Conservation (phyloP, 2,329 filamentous ascomycete genomes). For the Colletotrichum musae region DNA sequence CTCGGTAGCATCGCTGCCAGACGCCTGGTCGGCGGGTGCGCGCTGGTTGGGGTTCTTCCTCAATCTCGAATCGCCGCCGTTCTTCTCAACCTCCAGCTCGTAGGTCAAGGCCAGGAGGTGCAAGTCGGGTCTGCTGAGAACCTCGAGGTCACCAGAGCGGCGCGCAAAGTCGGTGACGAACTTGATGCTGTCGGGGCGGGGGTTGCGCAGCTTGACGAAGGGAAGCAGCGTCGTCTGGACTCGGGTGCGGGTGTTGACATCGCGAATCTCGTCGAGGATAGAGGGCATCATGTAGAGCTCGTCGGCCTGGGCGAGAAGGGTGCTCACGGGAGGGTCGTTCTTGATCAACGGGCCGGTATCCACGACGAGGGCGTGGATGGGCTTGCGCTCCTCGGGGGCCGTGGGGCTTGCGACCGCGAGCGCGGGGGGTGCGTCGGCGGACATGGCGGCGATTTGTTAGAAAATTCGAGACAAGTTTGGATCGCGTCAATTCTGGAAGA, state of each 20-base stretch:
- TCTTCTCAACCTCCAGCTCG: conserved; percentile 92
- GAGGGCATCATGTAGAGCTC: conserved; percentile 86
- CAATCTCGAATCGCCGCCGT: conserved; percentile 90
- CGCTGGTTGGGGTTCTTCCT: conserved; percentile 86
- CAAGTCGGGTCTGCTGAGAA: conserved; percentile 90
- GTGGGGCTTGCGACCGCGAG: conserved; percentile 31
- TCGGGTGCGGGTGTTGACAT: conserved; percentile 83
- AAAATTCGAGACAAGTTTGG: not conserved
- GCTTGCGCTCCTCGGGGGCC: conserved; percentile 62
- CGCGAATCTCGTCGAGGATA: conserved; percentile 90
- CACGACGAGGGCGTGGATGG: conserved; percentile 86
- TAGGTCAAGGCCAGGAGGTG: conserved; percentile 92
- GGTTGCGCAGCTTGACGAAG: conserved; percentile 84
- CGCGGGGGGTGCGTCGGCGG: conserved; percentile 21
- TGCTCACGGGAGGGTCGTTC: conserved; percentile 89
- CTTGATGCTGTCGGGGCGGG: conserved; percentile 82
- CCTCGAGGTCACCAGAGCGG: conserved; percentile 89
- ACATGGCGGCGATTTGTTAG: conserved; percentile 12
- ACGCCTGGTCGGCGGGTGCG: conserved; percentile 78
- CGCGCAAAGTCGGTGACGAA: conserved; percentile 88
- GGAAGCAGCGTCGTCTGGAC: conserved; percentile 89
- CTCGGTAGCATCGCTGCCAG: conserved; percentile 51
- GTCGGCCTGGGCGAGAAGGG: conserved; percentile 83
- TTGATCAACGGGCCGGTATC: conserved; percentile 95
- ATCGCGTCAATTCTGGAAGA: not conserved